These are phyloP conservation scores for Akanthomyces lecanii DNA, from an alignment of 2,329 filamentous ascomycete species.

Conservation along the genomic window DNA sequence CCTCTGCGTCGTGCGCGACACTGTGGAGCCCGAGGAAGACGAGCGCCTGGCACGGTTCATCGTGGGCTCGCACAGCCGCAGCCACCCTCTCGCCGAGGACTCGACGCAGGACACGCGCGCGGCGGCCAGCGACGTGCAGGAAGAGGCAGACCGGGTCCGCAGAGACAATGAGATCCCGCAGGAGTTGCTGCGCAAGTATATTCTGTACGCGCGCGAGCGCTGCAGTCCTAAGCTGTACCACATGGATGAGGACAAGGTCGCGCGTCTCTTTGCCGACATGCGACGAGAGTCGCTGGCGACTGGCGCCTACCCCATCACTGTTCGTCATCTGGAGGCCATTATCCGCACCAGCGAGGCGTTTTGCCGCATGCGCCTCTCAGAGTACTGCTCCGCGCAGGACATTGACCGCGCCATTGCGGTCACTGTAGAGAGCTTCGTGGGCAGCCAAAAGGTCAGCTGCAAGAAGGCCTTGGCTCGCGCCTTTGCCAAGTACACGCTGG, in stretches of 20 bases:
- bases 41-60: constrained; percentile 93
- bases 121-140: constrained; percentile 51
- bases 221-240: constrained; percentile 91
- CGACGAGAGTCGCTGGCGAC: constrained; percentile 86
- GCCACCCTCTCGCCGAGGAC: constrained; percentile 64
- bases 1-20: constrained; percentile 91
- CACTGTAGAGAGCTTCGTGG: constrained; percentile 92
- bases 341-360: constrained; percentile 94
- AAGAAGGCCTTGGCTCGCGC: constrained; percentile 93
- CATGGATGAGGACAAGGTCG: constrained; percentile 96
- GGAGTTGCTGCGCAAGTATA: constrained; percentile 90
- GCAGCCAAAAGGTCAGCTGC: constrained; percentile 93
- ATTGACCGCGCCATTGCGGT: constrained; percentile 97
- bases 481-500: constrained; percentile 87
- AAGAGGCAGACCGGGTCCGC: constrained; percentile 27
- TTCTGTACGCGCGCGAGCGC: constrained; percentile 86
- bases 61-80: constrained; percentile 86
- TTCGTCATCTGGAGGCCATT: constrained; percentile 95
- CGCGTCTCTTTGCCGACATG: constrained; percentile 94
- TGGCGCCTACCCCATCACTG: constrained; percentile 95
- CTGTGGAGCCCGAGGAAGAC: constrained; percentile 86
- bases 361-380: constrained; percentile 95
- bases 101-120: constrained; percentile 58
- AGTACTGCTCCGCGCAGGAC: constrained; percentile 85
- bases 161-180: constrained; percentile 71